Evolutionary conservation across 2,329 filamentous ascomycete species (phyloP).

Genomic region (Mariannaea elegans): DNA sequence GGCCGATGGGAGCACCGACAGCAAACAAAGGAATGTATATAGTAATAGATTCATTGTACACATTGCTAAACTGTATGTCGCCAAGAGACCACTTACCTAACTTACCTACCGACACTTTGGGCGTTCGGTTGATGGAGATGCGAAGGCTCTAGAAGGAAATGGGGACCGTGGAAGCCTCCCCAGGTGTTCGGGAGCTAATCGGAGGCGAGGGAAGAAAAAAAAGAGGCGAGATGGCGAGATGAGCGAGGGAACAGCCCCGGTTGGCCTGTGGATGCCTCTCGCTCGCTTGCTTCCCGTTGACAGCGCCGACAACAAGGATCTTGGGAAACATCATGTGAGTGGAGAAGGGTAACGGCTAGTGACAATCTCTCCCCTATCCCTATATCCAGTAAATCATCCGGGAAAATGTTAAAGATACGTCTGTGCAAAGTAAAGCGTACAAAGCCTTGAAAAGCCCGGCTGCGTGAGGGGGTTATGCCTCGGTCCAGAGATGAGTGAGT

Average conservation of each 20-base stretch:
- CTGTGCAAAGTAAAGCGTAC: no score
- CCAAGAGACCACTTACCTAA: conserved; percentile 4
- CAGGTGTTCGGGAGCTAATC: conserved; percentile 40
- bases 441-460: neutral
- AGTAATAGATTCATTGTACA: neutral
- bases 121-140: conserved; percentile 4
- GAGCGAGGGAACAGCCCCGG: conserved; percentile 31
- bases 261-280: conserved; percentile 29
- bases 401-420: no score
- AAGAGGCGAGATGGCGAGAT: conserved; percentile 39
- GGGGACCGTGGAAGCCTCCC: conserved; percentile 18
- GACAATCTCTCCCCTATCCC: neutral
- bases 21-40: neutral
- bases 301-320: conserved; percentile 35
- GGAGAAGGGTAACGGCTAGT: conserved; percentile 23
- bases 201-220: conserved; percentile 31
- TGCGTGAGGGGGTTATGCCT: neutral
- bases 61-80: neutral
- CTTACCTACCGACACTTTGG: neutral
- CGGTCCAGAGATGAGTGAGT: neutral
- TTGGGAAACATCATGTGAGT: conserved; percentile 17
- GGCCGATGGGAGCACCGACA: conserved; percentile 10
- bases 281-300: conserved; percentile 41
- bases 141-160: conserved; percentile 11
- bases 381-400: neutral